These are phyloP conservation scores for Cryphonectria japonica DNA, from an alignment of 2,329 filamentous ascomycete species.

Conservation along the genomic window DNA sequence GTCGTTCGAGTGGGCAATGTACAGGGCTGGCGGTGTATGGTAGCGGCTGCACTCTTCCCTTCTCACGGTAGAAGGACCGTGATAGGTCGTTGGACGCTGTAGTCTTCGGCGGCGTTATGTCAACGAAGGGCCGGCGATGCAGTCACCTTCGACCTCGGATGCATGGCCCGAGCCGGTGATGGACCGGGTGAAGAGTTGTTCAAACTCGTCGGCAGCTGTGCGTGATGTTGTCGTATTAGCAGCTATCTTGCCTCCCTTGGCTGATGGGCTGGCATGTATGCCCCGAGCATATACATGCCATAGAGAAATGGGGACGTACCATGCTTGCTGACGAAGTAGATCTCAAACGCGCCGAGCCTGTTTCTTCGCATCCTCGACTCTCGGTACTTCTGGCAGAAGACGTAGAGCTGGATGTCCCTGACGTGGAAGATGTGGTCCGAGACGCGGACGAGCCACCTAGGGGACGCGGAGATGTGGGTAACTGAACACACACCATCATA, in stretches of 20 bases:
- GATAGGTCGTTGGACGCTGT: not conserved
- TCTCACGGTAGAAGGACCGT: not conserved
- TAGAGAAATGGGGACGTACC: slow-evolving; percentile 35
- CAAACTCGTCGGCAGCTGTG: slow-evolving; percentile 45
- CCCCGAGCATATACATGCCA: not conserved
- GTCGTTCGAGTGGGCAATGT: not conserved
- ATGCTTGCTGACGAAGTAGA: slow-evolving; percentile 51
- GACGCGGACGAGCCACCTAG: slow-evolving; percentile 55
- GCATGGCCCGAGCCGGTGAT: slow-evolving; percentile 7
- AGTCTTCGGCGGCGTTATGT: not conserved
- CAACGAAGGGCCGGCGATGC: slow-evolving; percentile 2
- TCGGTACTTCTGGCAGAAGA: slow-evolving; percentile 61
- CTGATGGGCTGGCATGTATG: too few relatives aligned
- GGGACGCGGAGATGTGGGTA: slow-evolving; percentile 53
- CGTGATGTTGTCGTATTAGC: not conserved
- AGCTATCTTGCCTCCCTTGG: not conserved
- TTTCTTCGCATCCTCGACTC: slow-evolving; percentile 56
- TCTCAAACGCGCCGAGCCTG: slow-evolving; percentile 53
- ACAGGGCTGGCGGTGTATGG: not conserved
- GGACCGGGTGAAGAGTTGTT: slow-evolving; percentile 43
- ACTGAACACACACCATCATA: slow-evolving; percentile 43
- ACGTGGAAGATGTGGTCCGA: slow-evolving; percentile 54
- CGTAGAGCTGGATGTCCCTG: slow-evolving; percentile 59
- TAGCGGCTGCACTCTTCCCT: not conserved
- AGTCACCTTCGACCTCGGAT: slow-evolving; percentile 19